phyloP scores from a whole-genome alignment of 2,329 filamentous ascomycete genomes.

The Penicillium olsonii region DNA sequence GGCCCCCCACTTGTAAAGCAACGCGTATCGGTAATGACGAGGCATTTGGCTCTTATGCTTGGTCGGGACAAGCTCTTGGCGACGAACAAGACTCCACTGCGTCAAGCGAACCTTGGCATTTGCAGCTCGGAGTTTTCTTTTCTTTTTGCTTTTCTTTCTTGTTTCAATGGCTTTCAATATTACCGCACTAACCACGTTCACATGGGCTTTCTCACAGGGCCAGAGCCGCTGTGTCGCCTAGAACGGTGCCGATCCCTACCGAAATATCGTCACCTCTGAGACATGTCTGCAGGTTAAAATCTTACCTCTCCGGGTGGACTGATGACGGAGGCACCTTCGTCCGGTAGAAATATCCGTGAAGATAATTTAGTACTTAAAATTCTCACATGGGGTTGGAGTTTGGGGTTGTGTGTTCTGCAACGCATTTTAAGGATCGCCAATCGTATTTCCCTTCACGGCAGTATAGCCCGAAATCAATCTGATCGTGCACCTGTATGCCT shows the following conservation, averaged over 20 bases:
- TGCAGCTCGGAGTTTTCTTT: not conserved
- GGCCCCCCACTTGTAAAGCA: conserved; percentile 3
- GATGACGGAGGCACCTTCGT: not conserved
- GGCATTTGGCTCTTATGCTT: conserved; percentile 5
- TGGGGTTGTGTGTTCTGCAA: not conserved
- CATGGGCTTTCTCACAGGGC: not conserved
- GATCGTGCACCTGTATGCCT: not conserved
- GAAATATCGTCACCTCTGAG: not conserved
- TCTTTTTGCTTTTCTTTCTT: no score
- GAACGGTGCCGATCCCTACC: not conserved
- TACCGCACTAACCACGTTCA: not conserved
- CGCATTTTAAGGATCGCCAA: not conserved
- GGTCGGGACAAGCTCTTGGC: conserved; percentile 4
- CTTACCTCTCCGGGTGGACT: conserved; percentile 2
- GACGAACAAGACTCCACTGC: not conserved
- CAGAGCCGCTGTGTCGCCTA: not conserved
- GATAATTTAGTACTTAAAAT: no score
- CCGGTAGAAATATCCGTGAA: not conserved
- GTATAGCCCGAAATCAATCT: not conserved
- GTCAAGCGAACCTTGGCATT: conserved; percentile 10
- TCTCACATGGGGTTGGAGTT: no score
- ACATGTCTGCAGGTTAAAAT: not conserved
- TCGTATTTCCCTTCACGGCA: not conserved
- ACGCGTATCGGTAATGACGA: conserved; percentile 5
- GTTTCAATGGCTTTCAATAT: not conserved